A percentile compares a stretch with the other conserved stretches of the same genome.
Conservation (phyloP, 1,139 yeast genomes). For the Yamadazyma diospyri region DNA sequence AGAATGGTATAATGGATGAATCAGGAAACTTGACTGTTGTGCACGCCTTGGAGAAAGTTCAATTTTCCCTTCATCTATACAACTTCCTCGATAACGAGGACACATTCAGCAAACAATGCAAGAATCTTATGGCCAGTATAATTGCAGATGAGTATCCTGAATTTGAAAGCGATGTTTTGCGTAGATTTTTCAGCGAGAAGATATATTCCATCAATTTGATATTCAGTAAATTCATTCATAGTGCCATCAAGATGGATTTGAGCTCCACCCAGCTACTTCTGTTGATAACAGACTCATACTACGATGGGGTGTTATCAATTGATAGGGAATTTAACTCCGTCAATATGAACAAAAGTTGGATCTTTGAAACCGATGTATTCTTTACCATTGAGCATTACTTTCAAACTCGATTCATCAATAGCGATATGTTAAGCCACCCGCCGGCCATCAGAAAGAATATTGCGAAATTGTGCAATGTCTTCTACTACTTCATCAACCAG, state of each 20-base stretch:
- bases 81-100: constrained; percentile 23
- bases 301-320: constrained; percentile 41
- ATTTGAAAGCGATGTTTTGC: constrained; percentile 16
- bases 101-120: constrained; percentile 11
- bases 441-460: constrained; percentile 13
- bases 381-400: constrained; percentile 32
- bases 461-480: constrained; percentile 26
- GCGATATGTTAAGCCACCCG: constrained; percentile 14
- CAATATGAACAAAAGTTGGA: constrained; percentile 30
- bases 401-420: constrained; percentile 18
- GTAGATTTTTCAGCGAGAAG: constrained; percentile 28
- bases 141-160: constrained; percentile 6
- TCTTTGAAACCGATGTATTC: constrained; percentile 37
- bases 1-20: constrained; percentile 42
- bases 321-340: constrained; percentile 27
- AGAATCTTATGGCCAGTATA: constrained; percentile 12
- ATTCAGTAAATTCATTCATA: constrained; percentile 25
- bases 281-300: constrained; percentile 33
- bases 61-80: constrained; percentile 54
- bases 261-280: constrained; percentile 25
- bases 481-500: constrained; percentile 35
- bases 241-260: constrained; percentile 21
- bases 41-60: constrained; percentile 53
- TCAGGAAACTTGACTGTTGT: constrained; percentile 34
- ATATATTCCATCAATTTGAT: constrained; percentile 32